Percentiles rank a stretch among this genome's conserved stretches.
phyloP scores from a whole-genome alignment of 306 rosid genomes.

The Fragaria nilgerrensis region DNA sequence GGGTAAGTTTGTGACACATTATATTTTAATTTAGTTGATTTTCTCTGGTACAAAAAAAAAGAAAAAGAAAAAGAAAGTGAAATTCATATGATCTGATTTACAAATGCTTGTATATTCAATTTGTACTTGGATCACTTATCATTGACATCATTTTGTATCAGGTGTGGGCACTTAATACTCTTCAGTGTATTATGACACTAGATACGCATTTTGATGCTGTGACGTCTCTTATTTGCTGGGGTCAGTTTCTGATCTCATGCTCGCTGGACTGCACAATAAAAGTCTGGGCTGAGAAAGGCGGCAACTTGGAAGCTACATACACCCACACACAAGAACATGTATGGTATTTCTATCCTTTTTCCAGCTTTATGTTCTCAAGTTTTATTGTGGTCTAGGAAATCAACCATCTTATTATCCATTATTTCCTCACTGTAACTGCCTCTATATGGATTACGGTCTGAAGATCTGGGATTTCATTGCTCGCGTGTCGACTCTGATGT shows the following conservation, averaged over 20 bases:
- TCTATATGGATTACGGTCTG: not conserved
- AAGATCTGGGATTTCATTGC: not conserved
- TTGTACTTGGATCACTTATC: not conserved
- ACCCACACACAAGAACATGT: conserved; percentile 33
- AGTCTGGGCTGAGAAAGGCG: conserved; percentile 32
- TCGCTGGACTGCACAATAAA: conserved; percentile 33
- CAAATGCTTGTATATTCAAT: not conserved
- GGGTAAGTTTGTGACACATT: conserved; percentile 19
- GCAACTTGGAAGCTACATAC: conserved; percentile 26
- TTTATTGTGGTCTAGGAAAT: not conserved
- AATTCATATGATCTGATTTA: not conserved
- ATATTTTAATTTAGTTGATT: not conserved
- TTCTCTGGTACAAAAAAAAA: not conserved
- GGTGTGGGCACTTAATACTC: conserved; percentile 47
- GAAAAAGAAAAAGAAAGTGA: no score
- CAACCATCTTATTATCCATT: not conserved
- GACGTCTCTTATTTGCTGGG: conserved; percentile 52
- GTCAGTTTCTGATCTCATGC: conserved; percentile 18
- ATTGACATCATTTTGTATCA: conserved; percentile 9
- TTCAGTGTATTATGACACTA: conserved; percentile 40
- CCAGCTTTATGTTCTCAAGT: not conserved
- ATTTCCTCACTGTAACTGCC: not conserved
- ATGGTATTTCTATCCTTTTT: conserved; percentile 4
- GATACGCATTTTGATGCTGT: conserved; percentile 36
- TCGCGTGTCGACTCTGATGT: not conserved